Conservation (phyloP, 768 basidiomycete species). For the Obba rivulosa region DNA sequence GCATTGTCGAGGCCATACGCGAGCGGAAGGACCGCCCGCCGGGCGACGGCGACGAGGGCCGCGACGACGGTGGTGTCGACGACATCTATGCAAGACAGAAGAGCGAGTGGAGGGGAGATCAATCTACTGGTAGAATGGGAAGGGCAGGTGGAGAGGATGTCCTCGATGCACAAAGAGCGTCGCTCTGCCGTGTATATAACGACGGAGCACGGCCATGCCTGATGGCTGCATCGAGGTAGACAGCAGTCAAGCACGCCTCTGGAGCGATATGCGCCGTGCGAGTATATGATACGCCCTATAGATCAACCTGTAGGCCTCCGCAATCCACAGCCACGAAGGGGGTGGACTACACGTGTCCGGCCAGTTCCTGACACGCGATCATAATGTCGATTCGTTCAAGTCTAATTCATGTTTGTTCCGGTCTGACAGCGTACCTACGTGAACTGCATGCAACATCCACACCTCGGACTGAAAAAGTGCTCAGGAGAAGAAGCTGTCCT, state of each 20-base stretch:
- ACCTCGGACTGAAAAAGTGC: no score
- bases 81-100: no score
- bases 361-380: no score
- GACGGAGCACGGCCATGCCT: slow-evolving; percentile 8
- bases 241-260: slow-evolving; percentile 11
- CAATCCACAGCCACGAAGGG: no score
- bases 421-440: no score
- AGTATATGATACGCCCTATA: no score
- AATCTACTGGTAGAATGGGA: background rate
- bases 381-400: no score
- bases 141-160: slow-evolving; percentile 6
- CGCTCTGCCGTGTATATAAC: slow-evolving; percentile 11
- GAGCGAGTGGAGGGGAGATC: background rate
- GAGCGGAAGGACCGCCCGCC: slow-evolving; percentile 38
- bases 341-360: no score
- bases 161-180: background rate
- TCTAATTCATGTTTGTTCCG: no score
- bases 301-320: no score
- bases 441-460: no score
- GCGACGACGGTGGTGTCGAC: slow-evolving; percentile 7
- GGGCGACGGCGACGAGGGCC: slow-evolving; percentile 16
- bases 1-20: slow-evolving; percentile 55
- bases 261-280: background rate
- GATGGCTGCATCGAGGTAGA: slow-evolving; percentile 15
- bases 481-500: no score